Evolutionary conservation across 257 asterid genomes (phyloP).

Genomic region (Solanum sparsipilum): DNA sequence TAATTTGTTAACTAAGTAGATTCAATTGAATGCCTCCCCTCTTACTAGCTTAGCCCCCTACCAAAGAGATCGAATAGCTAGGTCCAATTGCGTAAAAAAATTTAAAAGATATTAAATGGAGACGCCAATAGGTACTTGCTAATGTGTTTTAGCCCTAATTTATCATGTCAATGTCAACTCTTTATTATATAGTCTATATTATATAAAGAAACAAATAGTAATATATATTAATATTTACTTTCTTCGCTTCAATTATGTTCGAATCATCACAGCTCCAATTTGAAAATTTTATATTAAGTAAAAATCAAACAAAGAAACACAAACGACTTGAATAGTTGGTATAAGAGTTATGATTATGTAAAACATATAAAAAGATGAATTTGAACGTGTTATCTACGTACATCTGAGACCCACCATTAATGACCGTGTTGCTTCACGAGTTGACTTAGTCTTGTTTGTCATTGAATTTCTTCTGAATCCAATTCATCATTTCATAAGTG

Average conservation of each 20-base stretch:
- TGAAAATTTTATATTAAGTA: fast-evolving
- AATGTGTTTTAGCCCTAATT: background rate
- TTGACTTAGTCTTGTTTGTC: background rate
- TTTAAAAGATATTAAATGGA: background rate
- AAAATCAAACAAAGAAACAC: fast-evolving
- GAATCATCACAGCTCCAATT: background rate
- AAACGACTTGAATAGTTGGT: background rate
- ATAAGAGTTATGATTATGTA: background rate
- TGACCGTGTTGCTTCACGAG: background rate
- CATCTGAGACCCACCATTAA: background rate
- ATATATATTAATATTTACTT: too few relatives aligned
- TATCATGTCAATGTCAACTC: background rate
- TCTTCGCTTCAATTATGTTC: background rate
- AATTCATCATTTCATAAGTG: background rate
- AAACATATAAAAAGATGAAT: background rate
- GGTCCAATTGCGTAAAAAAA: background rate
- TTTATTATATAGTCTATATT: background rate
- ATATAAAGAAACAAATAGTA: too few relatives aligned
- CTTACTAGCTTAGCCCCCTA: background rate
- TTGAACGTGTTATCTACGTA: background rate
- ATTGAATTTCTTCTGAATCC: background rate
- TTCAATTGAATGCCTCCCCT: background rate
- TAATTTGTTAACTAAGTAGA: background rate
- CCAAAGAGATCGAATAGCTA: background rate
- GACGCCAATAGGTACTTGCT: background rate